Percentiles rank a stretch among this genome's conserved stretches.
Evolutionary conservation across 306 rosid genomes (phyloP).

Genomic region (Cicer pinnatifidum): DNA sequence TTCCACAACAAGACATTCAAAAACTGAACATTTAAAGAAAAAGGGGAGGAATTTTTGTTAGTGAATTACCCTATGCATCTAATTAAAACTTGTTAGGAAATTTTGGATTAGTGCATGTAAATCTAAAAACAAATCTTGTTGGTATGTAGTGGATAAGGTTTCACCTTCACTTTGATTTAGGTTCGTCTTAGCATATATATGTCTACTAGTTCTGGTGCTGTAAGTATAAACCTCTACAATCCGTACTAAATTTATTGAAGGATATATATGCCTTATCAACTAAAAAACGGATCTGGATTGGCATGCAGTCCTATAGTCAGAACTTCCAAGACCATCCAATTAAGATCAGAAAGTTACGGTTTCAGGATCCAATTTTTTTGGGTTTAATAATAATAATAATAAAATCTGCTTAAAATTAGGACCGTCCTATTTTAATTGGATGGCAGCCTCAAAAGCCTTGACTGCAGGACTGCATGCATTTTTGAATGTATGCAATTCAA

Average conservation of each 20-base stretch:
- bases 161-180: slow-evolving; percentile 6
- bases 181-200: neutral
- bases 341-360: no score
- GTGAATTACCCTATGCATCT: neutral
- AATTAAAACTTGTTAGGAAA: neutral
- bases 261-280: neutral
- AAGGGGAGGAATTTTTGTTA: neutral
- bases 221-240: neutral
- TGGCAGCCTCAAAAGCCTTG: no score
- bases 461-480: no score
- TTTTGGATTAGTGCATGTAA: neutral
- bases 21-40: slow-evolving; percentile 1
- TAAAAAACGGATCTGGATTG: no score
- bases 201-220: slow-evolving; percentile 9
- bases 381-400: no score
- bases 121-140: slow-evolving; percentile 24
- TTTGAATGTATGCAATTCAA: no score
- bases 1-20: neutral
- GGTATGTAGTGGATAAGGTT: neutral
- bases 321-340: no score
- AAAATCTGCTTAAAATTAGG: no score
- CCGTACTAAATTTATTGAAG: neutral
- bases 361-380: no score
- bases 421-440: no score
- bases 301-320: no score